A percentile compares a stretch with the other conserved stretches of the same genome.
phyloP scores from a whole-genome alignment of 768 basidiomycete species.

The Clathrus columnatus region DNA sequence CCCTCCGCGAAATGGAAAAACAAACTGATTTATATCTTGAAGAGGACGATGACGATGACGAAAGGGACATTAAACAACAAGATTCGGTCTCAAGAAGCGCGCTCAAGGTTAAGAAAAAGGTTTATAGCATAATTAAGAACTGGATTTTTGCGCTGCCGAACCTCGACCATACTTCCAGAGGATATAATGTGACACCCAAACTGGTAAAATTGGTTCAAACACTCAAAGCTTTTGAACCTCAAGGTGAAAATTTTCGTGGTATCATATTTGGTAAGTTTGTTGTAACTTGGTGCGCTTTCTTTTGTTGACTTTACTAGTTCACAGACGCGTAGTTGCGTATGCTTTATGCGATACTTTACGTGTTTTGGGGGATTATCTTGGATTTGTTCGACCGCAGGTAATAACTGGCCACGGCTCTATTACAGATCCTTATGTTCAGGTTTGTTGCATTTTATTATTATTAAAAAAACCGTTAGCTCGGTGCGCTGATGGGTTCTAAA shows the following conservation, averaged over 20 bases:
- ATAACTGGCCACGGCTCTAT: conserved; percentile 32
- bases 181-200: conserved; percentile 64
- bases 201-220: conserved; percentile 52
- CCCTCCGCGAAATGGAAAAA: conserved; percentile 32
- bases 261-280: conserved; percentile 49
- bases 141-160: conserved; percentile 62
- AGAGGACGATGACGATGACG: conserved; percentile 25
- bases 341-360: conserved; percentile 52
- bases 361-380: conserved; percentile 40
- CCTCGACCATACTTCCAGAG: conserved; percentile 41
- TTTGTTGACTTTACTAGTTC: conserved; percentile 33
- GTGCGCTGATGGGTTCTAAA: conserved; percentile 17
- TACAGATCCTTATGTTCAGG: conserved; percentile 26
- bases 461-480: not conserved
- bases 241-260: conserved; percentile 54
- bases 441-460: conserved; percentile 14
- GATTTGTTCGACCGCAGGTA: conserved; percentile 48
- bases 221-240: conserved; percentile 43
- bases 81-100: conserved; percentile 6
- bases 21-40: conserved; percentile 15
- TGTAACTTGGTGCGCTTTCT: not conserved
- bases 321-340: conserved; percentile 41
- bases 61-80: conserved; percentile 27
- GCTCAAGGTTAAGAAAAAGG: conserved; percentile 6
- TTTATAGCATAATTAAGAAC: conserved; percentile 37